Evolutionary conservation across 1,284 basidiomycete species (phyloP), one percentile per base, ranked within the genome.

Genomic region (Vanrija sp.): DNA sequence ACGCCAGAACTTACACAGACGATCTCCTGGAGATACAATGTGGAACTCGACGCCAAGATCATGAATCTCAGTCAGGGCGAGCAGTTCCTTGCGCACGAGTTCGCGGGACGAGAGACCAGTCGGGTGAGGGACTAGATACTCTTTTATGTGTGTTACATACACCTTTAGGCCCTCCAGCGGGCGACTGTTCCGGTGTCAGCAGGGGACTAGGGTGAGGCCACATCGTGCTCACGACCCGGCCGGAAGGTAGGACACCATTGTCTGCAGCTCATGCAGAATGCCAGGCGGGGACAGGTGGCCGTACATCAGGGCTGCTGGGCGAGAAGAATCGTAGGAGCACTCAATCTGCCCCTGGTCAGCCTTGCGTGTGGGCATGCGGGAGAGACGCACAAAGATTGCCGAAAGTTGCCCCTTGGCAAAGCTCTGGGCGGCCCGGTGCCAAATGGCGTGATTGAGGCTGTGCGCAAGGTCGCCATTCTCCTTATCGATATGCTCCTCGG

Each of bases 91-190:
- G 54, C 61, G 59, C 38, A 76, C 71, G 16, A 68, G 61, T 25
- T 74, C 64, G n/a, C 66, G 58, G 1, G 63, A 61, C 7, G 64
- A 59, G 40, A 63, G 60, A 3, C 74, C 71, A 6, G 64, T 60
- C 4, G 66, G 65, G 59, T 74, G 71, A 7, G 73, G 75, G 0
- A 67, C 51, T 6, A 77, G 58, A 9, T 62, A 53, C 48, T 73
- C 71, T 55, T 77, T 77, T 57, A 77, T 71, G 54, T 77, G 75
- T 7, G 67, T 76, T 25, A 77, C 63, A 57, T 62, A 76, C 2
- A 77, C 51, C 16, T 54, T 59, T 6, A 77, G 56, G 0, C 72
- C 74, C 5, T 54, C 46, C 2, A 77, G 61, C 1, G 72, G 71
- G 1, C 54, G 57, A 34, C 60, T 63, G 51, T 34, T 12, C 2